A percentile compares a stretch with the other conserved stretches of the same genome.
Conservation (phyloP, 257 asterid genomes). For the Jacaranda copaia region DNA sequence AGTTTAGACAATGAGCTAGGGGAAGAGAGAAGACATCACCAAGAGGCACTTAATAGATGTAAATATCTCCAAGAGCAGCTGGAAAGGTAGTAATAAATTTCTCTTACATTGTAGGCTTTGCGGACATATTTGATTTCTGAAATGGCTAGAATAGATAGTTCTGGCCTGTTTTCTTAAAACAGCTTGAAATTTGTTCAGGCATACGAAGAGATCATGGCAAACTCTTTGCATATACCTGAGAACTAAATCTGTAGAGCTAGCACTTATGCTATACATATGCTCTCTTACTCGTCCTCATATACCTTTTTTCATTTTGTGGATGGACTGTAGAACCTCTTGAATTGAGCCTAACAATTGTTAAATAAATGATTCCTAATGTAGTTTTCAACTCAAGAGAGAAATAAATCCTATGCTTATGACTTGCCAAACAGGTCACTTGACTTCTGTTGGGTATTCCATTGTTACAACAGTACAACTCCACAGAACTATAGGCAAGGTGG, state of each 20-base stretch:
- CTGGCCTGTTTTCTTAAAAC: neutral
- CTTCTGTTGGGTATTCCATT: neutral
- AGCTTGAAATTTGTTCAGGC: neutral
- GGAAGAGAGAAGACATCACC: slow-evolving; percentile 71
- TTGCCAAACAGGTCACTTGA: neutral
- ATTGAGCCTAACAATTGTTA: neutral
- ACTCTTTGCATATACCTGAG: slow-evolving; percentile 11
- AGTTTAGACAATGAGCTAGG: slow-evolving; percentile 69
- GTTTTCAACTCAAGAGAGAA: neutral
- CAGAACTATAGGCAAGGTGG: neutral
- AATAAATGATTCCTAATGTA: neutral
- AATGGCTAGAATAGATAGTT: slow-evolving; percentile 4
- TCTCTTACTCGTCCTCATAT: neutral
- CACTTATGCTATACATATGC: neutral
- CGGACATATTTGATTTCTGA: slow-evolving; percentile 4
- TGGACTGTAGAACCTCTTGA: neutral
- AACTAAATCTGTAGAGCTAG: slow-evolving; percentile 27
- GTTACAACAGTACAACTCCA: neutral
- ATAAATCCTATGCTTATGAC: neutral
- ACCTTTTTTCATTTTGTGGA: neutral
- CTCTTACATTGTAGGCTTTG: neutral
- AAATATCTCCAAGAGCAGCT: slow-evolving; percentile 76
- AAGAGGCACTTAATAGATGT: slow-evolving; percentile 65
- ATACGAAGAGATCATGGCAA: neutral
- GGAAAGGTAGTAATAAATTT: slow-evolving; percentile 57